Base-by-base conservation (phyloP, 1,284 basidiomycete species). In the Athelia psychrophila region DNA sequence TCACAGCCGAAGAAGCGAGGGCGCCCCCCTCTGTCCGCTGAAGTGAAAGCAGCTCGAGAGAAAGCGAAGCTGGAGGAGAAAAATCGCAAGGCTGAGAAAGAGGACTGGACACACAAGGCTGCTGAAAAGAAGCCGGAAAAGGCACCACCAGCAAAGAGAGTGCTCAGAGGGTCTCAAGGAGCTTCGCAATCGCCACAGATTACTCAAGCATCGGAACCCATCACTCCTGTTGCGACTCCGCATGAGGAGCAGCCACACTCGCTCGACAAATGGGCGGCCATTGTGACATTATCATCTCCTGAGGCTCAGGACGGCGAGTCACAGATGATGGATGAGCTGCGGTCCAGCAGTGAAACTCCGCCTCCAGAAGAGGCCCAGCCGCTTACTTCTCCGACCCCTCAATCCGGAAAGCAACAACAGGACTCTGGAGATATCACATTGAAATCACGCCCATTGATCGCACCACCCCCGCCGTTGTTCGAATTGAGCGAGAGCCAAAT, bases 401-500 rank as follows among this genome's bases (percentile, higher is more conserved):
- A 49, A 53, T 38, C 25, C 50, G 42, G 24, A 51, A 54, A 45
- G 30, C 16, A 45, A 44, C 15, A 56, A 53, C 32, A 40, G 44
- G 23, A 19, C 30, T 32, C 44, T 18, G 18, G 50, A n/a, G 27
- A 20, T 23, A 30, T 5, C 23, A 18, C 24, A 27, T 22, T n/a
- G n/a, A n/a, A n/a, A n/a, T n/a, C n/a, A n/a, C n/a, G n/a, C n/a
- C n/a, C n/a, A n/a, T n/a, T n/a, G n/a, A n/a, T n/a, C n/a, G n/a
- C 32, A 50, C 38, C 15, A 25, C 58, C 61, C 44, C 60, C 63
- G 36, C 72, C 72, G 15, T 55, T 76, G 47, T 80, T 80, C 55
- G 58, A 76, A 35, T 66, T 61, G 10, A 67, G 73, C 30, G 68
- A 74, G 52, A 79, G 71, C 54, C 78, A 77, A 56, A 57, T 68